Evolutionary conservation across 148 eudicot genomes (phyloP).

Genomic region (Diospyros kaki): DNA sequence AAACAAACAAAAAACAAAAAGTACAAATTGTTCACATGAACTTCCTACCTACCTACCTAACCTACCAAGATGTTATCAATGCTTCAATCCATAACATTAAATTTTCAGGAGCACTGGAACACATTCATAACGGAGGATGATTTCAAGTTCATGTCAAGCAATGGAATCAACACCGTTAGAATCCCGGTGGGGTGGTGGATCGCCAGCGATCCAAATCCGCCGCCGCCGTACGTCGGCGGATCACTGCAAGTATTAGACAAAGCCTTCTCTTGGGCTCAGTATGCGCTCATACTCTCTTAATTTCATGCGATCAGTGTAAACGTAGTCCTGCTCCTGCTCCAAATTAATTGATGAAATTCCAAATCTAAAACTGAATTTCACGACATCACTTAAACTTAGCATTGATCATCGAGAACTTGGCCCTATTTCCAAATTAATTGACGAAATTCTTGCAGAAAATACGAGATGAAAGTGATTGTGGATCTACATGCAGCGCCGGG

Average conservation of each 20-base stretch:
- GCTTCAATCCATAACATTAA: background rate
- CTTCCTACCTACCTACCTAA: background rate
- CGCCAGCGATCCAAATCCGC: constrained; percentile 17
- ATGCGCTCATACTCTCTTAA: background rate
- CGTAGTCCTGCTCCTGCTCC: too few relatives aligned
- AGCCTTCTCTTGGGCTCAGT: constrained; percentile 28
- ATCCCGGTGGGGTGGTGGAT: constrained; percentile 33
- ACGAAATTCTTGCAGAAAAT: constrained; percentile 12
- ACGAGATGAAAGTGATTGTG: constrained; percentile 20
- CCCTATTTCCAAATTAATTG: too few relatives aligned
- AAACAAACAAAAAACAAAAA: too few relatives aligned
- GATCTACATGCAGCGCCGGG: constrained; percentile 31
- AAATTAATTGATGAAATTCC: too few relatives aligned
- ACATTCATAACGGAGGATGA: constrained; percentile 23
- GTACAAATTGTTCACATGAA: too few relatives aligned
- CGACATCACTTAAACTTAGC: background rate
- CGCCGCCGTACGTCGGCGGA: constrained; percentile 25
- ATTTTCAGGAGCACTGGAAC: constrained; percentile 25
- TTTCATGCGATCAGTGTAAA: too few relatives aligned
- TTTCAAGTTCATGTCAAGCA: constrained; percentile 21
- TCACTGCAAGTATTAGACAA: constrained; percentile 26
- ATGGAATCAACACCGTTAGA: constrained; percentile 23
- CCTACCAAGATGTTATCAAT: too few relatives aligned
- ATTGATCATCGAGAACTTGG: background rate
- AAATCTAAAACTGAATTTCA: too few relatives aligned